Evolutionary conservation across 176 grass and related monocot genomes (phyloP), one percentile per base, ranked within the genome.

Genomic region (Raddia distichophylla): DNA sequence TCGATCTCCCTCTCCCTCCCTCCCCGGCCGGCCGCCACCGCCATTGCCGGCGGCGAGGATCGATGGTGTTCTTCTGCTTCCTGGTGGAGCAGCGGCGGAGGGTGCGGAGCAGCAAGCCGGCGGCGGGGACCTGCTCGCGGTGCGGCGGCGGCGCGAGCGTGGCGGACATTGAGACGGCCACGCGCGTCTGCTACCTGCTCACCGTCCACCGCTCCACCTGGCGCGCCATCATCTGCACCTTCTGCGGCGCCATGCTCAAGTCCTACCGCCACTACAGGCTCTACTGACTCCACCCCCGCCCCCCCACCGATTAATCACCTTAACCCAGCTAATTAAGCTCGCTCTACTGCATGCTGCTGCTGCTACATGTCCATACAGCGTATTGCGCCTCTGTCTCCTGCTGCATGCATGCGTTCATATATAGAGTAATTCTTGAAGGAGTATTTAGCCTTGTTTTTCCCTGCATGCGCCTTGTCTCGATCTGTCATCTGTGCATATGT

Each of bases 191-290:
- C 91, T 95, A 96, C 87, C 87, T 99, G 40, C 90, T 90, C 79
- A 90, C 90, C 27, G 91, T 99, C 18, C 81, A 99, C 80, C 87
- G 97, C 13, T 75, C 77, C 75, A 84, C 82, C 10, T 99, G 97
- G 97, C 93, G 97, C 65, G 97, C 97, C 57, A 99, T 99, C 85
- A 93, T 99, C 64, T 99, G 97, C 85, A 93, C 93, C 79, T 99
- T 99, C 86, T 99, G 97, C 76, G 97, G 97, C 43, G 97, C 97
- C 73, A 84, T 99, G 68, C 97, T 99, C 87, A 99, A 99, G 82
- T 99, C 97, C 67, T 99, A 99, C 85, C 94, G 88, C 52, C 83
- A 89, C 74, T 90, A 82, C 84, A 54, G 88, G 50, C 82, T 89
- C 87, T 74, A 80, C 75, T 67, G 46, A 63, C 10, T 27, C 27